A percentile compares a stretch with the other conserved stretches of the same genome.
phyloP scores from a whole-genome alignment of 2,329 filamentous ascomycete species.

The Cladophialophora yegresii region DNA sequence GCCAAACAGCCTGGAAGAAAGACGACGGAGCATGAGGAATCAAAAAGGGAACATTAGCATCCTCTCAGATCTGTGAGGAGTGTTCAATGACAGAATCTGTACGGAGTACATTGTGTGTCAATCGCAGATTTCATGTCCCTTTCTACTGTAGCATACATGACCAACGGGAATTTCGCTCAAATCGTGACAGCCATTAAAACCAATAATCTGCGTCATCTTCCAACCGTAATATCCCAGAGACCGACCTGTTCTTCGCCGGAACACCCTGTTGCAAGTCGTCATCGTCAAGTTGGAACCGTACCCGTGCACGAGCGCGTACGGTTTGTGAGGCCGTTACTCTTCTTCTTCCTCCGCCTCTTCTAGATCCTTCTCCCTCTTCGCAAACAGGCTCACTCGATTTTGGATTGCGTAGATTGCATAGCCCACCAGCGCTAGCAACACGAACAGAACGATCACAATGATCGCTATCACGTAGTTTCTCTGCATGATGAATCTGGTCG shows the following conservation, averaged over 20 bases:
- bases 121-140: background rate
- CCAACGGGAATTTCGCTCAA: constrained; percentile 6
- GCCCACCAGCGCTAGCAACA: constrained; percentile 49
- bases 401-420: constrained; percentile 43
- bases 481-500: constrained; percentile 42
- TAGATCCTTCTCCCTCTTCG: constrained; percentile 35
- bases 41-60: constrained; percentile 31
- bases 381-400: constrained; percentile 40
- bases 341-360: constrained; percentile 40
- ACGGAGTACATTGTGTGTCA: background rate
- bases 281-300: constrained; percentile 29
- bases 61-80: constrained; percentile 28
- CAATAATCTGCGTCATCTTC: constrained; percentile 31
- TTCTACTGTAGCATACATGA: background rate
- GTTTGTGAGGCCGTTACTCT: constrained; percentile 16
- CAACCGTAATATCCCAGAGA: constrained; percentile 23
- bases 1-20: constrained; percentile 20
- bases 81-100: background rate
- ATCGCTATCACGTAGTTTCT: constrained; percentile 53
- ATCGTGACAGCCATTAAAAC: constrained; percentile 27
- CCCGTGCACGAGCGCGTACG: constrained; percentile 3
- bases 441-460: constrained; percentile 53
- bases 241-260: constrained; percentile 13
- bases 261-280: constrained; percentile 5
- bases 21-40: constrained; percentile 23